These are phyloP conservation scores for Irpex sp. DNA, from an alignment of 1,284 basidiomycete genomes.

Conservation along the genomic window DNA sequence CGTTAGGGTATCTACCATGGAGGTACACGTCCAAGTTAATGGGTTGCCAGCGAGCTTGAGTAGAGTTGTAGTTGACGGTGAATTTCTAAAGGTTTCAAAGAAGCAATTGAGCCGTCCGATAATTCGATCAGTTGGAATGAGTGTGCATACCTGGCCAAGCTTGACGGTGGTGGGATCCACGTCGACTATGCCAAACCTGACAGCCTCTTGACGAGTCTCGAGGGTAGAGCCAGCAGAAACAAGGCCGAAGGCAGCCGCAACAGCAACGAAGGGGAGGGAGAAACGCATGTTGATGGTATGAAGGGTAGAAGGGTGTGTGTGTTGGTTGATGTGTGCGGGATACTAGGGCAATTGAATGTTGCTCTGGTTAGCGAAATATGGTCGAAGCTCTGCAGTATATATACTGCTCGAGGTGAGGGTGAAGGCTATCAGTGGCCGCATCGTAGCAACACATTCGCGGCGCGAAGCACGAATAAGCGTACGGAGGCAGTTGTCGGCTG, in stretches of 20 bases:
- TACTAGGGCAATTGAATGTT: too few species aligned
- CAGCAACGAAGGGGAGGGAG: neutral
- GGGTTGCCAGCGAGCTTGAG: constrained; percentile 4
- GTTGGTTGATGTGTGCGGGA: too few species aligned
- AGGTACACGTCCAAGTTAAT: constrained; percentile 6
- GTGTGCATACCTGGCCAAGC: neutral
- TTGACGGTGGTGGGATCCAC: neutral
- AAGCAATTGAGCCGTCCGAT: too few species aligned
- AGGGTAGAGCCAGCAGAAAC: neutral
- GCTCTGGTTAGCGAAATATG: neutral
- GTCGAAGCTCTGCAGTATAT: neutral
- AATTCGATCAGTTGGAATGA: neutral
- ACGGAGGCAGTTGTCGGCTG: too few species aligned
- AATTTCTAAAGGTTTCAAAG: neutral
- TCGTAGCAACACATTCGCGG: too few species aligned
- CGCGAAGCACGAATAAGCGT: too few species aligned
- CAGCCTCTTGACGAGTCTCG: neutral
- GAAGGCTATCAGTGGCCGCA: too few species aligned
- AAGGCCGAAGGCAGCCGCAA: neutral
- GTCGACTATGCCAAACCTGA: neutral
- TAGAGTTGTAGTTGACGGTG: constrained; percentile 6
- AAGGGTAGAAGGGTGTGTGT: neutral
- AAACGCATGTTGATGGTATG: neutral
- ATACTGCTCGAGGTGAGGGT: neutral
- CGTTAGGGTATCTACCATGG: constrained; percentile 4